A percentile compares a stretch with the other conserved stretches of the same genome.
Conservation (phyloP, 1,284 basidiomycete species). For the Microbotryum silenes-acaulis region DNA sequence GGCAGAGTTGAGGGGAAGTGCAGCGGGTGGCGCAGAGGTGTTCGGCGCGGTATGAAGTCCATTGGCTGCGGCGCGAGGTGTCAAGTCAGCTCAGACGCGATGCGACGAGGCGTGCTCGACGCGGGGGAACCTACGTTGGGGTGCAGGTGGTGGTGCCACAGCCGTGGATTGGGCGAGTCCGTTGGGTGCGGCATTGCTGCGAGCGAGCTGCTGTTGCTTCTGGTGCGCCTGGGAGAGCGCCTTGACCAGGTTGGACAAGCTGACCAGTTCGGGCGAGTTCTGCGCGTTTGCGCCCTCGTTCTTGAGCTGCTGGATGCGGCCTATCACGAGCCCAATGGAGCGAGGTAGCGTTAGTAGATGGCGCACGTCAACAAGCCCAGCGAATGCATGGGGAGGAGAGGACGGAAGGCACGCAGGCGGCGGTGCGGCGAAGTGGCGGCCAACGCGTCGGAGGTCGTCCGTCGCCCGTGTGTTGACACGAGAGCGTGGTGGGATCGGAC, state of each 20-base stretch:
- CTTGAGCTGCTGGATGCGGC: slow-evolving; percentile 41
- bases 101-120: not conserved
- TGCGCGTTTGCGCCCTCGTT: slow-evolving; percentile 40
- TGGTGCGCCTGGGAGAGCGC: slow-evolving; percentile 31
- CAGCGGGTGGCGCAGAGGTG: not conserved
- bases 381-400: not conserved
- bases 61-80: not conserved
- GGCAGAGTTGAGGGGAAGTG: not conserved
- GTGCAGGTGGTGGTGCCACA: not conserved
- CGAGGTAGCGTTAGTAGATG: not conserved
- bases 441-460: not conserved
- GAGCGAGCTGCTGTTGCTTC: slow-evolving; percentile 37
- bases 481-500: not conserved
- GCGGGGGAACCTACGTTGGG: too few relatives aligned
- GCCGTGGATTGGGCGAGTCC: slow-evolving; percentile 20
- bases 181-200: slow-evolving; percentile 24
- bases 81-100: not conserved
- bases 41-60: not conserved
- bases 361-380: not conserved
- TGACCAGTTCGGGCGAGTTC: slow-evolving; percentile 40
- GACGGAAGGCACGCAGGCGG: not conserved
- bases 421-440: not conserved
- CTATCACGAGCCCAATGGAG: slow-evolving; percentile 3
- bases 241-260: slow-evolving; percentile 40
- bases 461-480: not conserved